Evolutionary conservation across 225 moss, liverwort and hornwort species (phyloP), one percentile per base, ranked within the genome.

Genomic region (Climacium dendroides): DNA sequence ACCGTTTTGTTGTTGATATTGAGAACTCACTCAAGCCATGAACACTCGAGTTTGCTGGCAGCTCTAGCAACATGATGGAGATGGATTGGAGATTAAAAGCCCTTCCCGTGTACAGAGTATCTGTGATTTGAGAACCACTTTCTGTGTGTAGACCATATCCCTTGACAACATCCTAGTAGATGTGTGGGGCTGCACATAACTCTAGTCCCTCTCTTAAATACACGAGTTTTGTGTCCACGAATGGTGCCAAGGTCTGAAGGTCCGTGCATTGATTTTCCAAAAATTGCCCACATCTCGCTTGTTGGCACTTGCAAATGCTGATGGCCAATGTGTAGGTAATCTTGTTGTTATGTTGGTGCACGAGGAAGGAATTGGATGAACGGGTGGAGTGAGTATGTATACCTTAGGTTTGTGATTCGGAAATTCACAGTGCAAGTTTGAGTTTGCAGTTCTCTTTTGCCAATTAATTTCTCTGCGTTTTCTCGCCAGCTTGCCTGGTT

Each of bases 1-100:
- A 96, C 82, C 94, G 95, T 34, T 96, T 96, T 72, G 95, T 95
- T 39, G 89, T 96, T 54, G 95, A 96, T 74, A 89, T 96, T 66
- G 89, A 89, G 79, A 94, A 90, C 13, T 87, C 94, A 15, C 94
- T 96, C 28, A 88, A 93, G 74, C 48, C 58, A 34, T 90, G 85
- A 87, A 60, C 69, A n/a, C 15, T 19, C 9, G 47, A 76, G 9
- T 54, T 23, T 54, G 24, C 54, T 58, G 67, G 35, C 69, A 83
- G 83, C 85, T 85, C 85, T 61, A 61, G 61, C 74, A n/a, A 50
- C 74, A 37, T 28, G 23, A 60, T n/a, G 74, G 48, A 61, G 74
- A 60, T 72, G 45, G 59, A 59, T 35, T 59, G 72, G 61, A 37
- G 10, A 54, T n/a, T 54, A 37, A 37, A 55, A 55, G 10, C 30